phyloP scores from a whole-genome alignment of 108 stramenopile genomes.

The Nitzschia inconspicua region DNA sequence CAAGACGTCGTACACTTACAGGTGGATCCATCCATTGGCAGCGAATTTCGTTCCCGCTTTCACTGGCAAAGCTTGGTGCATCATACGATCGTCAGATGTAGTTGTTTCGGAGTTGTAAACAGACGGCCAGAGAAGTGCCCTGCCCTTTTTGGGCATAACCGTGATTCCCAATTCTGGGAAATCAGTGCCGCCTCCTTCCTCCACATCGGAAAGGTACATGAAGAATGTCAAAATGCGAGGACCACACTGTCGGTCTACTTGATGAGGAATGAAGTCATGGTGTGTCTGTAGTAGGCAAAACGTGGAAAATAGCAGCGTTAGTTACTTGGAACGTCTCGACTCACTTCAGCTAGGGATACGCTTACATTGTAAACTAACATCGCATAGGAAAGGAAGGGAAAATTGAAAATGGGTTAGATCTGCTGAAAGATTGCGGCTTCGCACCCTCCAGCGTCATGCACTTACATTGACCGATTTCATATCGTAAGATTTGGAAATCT shows the following conservation, averaged over 20 bases:
- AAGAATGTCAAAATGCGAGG: conserved; percentile 83
- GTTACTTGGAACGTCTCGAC: background rate
- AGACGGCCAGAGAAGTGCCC: conserved; percentile 83
- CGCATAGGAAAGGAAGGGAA: background rate
- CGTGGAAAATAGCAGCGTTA: background rate
- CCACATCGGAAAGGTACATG: conserved; percentile 88
- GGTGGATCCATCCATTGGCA: conserved; percentile 89
- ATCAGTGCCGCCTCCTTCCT: conserved; percentile 78
- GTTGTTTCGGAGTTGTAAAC: conserved; percentile 54
- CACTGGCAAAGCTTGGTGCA: conserved; percentile 83
- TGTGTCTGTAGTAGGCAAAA: conserved; percentile 57
- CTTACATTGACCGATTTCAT: conserved; percentile 35
- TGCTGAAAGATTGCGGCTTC: conserved; percentile 3
- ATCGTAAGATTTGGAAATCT: conserved; percentile 64
- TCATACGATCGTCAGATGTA: conserved; percentile 56
- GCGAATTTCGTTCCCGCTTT: conserved; percentile 75
- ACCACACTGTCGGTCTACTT: conserved; percentile 55
- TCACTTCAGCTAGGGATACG: background rate
- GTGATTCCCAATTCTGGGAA: conserved; percentile 62
- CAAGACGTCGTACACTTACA: conserved; percentile 30
- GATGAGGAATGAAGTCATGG: conserved; percentile 42
- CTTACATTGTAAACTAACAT: conserved; percentile 2
- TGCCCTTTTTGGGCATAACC: conserved; percentile 70
- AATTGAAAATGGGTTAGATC: background rate
- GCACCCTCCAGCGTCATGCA: background rate